Evolutionary conservation across 1,284 basidiomycete genomes (phyloP), one percentile per base, ranked within the genome.

Genomic region (Malassezia arunalokei): DNA sequence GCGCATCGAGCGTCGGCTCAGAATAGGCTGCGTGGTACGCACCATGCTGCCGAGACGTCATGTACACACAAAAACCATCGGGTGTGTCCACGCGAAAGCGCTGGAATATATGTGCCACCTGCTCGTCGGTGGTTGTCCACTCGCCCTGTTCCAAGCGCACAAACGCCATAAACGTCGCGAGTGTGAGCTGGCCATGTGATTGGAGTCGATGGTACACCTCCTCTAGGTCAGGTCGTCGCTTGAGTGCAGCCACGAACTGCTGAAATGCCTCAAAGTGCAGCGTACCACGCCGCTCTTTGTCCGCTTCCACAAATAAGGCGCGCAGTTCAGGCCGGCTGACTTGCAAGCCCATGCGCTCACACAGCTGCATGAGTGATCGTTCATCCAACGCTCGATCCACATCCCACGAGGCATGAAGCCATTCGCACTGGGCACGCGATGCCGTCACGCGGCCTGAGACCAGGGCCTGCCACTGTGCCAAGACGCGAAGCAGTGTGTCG

Each of bases 231-330:
- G 83, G 82, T 17, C 91, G 79, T 1, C 80, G 78, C 69, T 92
- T 92, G 48, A 94, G 78, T 6, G 85, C 76, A 67, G 84, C 85
- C 60, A 95, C 86, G 58, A 96, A 90, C 12, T 77, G 77, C 58
- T 85, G 84, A 69, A 96, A 96, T 56, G 85, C 83, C 2, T 79
- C 70, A 68, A 91, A 89, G 73, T 90, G 83, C 37, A 98, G 80
- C 57, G 78, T 85, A 3, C 80, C 81, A 2, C 78, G 77, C n/a
- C 79, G 75, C 39, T 80, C 76, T 5, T 73, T 72, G 68, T 91
- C 87, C 1, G 85, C 84, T 76, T 81, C 78, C 82, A 87, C 78
- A 76, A 90, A 90, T 47, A 83, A 68, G 31, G 78, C 74, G 50
- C 76, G 64, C 27, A 91, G 74, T 48, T 87, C 83, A 14, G 79